Evolutionary conservation across 169 alveolate species (phyloP), one percentile per base, ranked within the genome.

Genomic region (Perkinsus olseni): DNA sequence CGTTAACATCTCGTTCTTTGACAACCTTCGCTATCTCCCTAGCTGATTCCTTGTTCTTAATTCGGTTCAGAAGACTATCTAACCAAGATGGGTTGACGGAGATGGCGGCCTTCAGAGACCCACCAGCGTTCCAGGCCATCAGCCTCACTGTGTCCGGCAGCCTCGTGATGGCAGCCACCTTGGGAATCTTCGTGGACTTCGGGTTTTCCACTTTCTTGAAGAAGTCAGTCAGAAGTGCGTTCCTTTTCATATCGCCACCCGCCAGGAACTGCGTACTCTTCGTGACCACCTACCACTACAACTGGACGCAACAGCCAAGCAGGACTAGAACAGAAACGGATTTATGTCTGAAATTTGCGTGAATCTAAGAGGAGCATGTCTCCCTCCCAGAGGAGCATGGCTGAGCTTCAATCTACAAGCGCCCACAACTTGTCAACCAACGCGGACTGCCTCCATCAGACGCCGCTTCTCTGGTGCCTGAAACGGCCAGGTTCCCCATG

Each of bases 81-180:
- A 62, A 62, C 8, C 17, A 28, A 4, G 31, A 62, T 24, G 17
- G 62, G 62, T 10, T 17, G 24, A 6, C 17, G 62, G 6, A 17
- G 6, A 45, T 17, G 17, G 17, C 6, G 24, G 62, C 62, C 62
- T 17, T 45, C 82, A 62, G 31, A 4, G 31, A 28, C 82, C 37
- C 82, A 62, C 82, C 82, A 21, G 82, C 82, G 82, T 62, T 62
- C 82, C 82, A 62, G 82, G 82, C 82, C 82, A 62, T 62, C 82
- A 62, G 34, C 34, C 82, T 4, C 0, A 62, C 31, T 8, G 82
- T 62, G 36, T 62, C 82, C 82, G 82, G 82, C 31, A 62, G 8
- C 31, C 37, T 28, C 34, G 82, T 13, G 37, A 62, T 24, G 8
- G 31, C 28, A 13, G 82, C 31, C 82, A 28, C 34, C 31, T 62